Evolutionary conservation across 257 asterid species (phyloP), one percentile per base, ranked within the genome.

Genomic region (Jaltomata sinuosa): DNA sequence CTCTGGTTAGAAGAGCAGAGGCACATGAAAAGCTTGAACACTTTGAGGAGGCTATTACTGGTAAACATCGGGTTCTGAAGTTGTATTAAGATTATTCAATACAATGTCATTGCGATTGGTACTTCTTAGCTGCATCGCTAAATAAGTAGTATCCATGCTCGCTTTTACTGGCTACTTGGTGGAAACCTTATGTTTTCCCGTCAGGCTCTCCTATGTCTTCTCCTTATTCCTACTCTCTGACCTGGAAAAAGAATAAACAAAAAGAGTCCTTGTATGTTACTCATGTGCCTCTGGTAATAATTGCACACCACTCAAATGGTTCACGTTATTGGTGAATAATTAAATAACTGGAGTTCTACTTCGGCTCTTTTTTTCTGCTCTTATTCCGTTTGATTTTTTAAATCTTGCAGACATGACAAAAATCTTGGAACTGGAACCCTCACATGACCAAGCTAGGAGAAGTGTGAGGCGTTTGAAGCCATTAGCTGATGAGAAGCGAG

Each of bases 401-500:
- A 85, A 49, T 53, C 84, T 85, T 85, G 84, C 91, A 96, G 99
- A 96, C 85, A 80, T 93, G 97, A 90, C 92, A 77, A 94, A 93
- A 85, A 84, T 94, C 87, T 87, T 94, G 88, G 99, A 96, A 85
- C 45, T 92, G 91, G 98, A 96, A 86, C 98, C 91, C 8, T 88
- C 94, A 83, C 86, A 94, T 84, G 89, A 91, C 87, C 97, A 93
- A 86, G 98, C 97, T 83, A 90, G 98, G 93, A 92, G 97, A 88
- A 71, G 89, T 83, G 88, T 94, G 83, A 76, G 89, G 29, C 98
- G 97, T 45, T 88, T 96, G 78, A 93, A 94, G 88, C 98, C 99
- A 88, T 76, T 96, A 85, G 99, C 99, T 18, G 99, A 94, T 84
- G 98, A 90, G 85, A 96, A 96, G 89, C 93, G 99, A 49, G 99